Percentiles rank a stretch among this genome's conserved stretches.
Conservation (phyloP, 768 basidiomycete genomes). For the Dentipellis fragilis region DNA sequence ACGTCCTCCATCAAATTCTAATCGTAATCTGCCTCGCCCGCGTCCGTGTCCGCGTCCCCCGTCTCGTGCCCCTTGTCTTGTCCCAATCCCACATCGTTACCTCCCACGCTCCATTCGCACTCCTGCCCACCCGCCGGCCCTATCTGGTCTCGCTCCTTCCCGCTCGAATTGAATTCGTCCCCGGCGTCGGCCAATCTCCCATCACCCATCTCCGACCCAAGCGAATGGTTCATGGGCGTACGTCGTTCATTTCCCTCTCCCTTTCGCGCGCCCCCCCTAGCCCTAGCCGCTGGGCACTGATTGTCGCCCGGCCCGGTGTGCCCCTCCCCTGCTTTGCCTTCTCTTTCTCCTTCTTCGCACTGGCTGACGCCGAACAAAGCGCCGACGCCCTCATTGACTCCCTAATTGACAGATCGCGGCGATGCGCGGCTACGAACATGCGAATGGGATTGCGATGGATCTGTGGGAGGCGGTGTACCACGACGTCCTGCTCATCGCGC, state of each 20-base stretch:
- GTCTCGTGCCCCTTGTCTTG: not conserved
- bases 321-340: not conserved
- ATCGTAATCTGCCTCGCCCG: not conserved
- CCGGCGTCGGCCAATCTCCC: no score
- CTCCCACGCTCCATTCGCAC: no score
- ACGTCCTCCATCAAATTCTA: not conserved
- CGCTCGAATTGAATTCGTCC: not conserved
- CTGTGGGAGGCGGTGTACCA: conserved; percentile 79
- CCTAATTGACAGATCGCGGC: conserved; percentile 56
- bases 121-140: not conserved
- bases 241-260: conserved; percentile 13
- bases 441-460: conserved; percentile 64
- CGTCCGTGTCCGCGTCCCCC: not conserved
- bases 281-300: not conserved
- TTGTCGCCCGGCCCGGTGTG: no score
- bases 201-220: conserved; percentile 16
- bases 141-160: not conserved
- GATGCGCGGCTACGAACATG: conserved; percentile 68
- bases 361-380: no score
- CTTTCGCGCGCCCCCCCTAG: no score
- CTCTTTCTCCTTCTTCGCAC: not conserved
- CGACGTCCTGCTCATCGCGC: conserved; percentile 52
- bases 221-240: conserved; percentile 91
- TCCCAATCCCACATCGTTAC: no score
- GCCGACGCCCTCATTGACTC: no score